Base-by-base conservation (phyloP, 1,139 yeast species). In the Geotrichum candidum region DNA sequence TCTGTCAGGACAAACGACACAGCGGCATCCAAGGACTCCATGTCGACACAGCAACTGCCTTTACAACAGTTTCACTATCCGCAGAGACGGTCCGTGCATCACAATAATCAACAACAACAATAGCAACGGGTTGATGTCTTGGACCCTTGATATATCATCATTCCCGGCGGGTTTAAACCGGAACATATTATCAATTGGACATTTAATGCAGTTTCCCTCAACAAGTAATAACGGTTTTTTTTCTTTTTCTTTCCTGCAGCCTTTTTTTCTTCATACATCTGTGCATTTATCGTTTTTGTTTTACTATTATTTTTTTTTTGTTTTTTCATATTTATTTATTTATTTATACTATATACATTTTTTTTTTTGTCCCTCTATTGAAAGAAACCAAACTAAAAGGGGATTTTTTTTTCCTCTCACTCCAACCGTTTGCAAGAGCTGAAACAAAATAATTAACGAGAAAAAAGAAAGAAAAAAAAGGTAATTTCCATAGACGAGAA, bases 21-120 rank as follows among this genome's bases (percentile, higher is more conserved):
- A 15, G 22, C 48, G 22, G 18, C 10, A 7, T 15, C 48, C 3
- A 23, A 3, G 6, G 10, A 23, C 22, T 41, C 48, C n/a, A 9
- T 2, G 33, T 29, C 33, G 33, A 41, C 22, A n/a, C 23, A 29
- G 6, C 51, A 46, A n/a, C 57, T 11, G 13, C 38, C 54, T 23
- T 29, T 56, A 3, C 54, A 50, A 50, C 29, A 51, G 35, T 50
- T 56, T 22, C 18, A 33, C 18, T 51, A 56, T 10, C 51, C 58
- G 13, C 22, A n/a, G 22, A 41, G 18, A 5, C 48, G 48, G 48
- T 7, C 18, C 18, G 48, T 41, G 22, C 48, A 18, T 35, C 33
- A 29, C 33, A 29, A 29, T 29, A 9, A 29, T 29, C 33, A 29
- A 29, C 33, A 35, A 13, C 41, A 35, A 35, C 41, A 35, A 35